These are phyloP conservation scores for Piper longum DNA, from an alignment of 164 flowering plant genomes.

Conservation along the genomic window DNA sequence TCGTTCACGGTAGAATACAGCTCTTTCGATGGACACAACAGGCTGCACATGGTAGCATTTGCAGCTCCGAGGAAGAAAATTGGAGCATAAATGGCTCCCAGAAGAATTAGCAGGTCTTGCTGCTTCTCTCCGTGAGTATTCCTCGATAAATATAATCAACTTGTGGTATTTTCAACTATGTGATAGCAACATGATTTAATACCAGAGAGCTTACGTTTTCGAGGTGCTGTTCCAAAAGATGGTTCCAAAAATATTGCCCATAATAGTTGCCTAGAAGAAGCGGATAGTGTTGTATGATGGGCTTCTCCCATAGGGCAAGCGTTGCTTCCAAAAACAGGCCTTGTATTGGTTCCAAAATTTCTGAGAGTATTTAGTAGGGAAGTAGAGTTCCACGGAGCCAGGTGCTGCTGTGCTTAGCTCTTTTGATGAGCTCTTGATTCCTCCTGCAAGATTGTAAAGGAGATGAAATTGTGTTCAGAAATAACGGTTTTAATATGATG, in stretches of 20 bases:
- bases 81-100: conserved; percentile 46
- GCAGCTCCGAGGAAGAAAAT: conserved; percentile 38
- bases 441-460: conserved; percentile 4
- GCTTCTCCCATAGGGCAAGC: conserved; percentile 51
- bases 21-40: conserved; percentile 42
- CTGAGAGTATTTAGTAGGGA: conserved; percentile 45
- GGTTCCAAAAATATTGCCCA: conserved; percentile 36
- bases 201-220: conserved; percentile 22
- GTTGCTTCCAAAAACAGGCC: conserved; percentile 58
- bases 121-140: conserved; percentile 22
- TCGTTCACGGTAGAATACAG: conserved; percentile 55
- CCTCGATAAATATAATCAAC: neutral
- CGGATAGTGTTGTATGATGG: conserved; percentile 37
- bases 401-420: conserved; percentile 19
- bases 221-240: conserved; percentile 32
- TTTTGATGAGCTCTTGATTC: conserved; percentile 9
- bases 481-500: neutral
- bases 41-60: conserved; percentile 31
- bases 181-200: neutral
- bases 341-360: conserved; percentile 31
- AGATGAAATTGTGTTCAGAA: neutral
- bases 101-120: conserved; percentile 39
- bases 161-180: neutral
- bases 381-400: conserved; percentile 40
- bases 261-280: conserved; percentile 28